Conservation (phyloP, 768 basidiomycete species). For the Lyophyllum atratum region DNA sequence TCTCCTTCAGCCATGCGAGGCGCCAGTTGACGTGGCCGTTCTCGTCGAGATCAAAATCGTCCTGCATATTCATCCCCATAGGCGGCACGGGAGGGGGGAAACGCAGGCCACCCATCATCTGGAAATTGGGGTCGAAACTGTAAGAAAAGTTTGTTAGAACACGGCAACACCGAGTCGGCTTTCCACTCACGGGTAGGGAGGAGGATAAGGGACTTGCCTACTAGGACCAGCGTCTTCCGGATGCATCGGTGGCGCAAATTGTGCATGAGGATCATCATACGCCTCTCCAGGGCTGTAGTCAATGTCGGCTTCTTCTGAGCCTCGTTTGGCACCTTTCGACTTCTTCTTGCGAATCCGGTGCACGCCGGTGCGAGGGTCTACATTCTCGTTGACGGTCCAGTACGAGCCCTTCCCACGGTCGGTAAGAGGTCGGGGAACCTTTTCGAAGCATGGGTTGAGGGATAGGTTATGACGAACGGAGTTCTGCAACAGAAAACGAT, state of each 20-base stretch:
- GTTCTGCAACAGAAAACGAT: slow-evolving; percentile 52
- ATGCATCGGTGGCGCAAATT: slow-evolving; percentile 60
- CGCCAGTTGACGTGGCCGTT: slow-evolving; percentile 83
- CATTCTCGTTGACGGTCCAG: slow-evolving; percentile 91
- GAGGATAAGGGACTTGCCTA: slow-evolving; percentile 58
- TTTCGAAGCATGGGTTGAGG: slow-evolving; percentile 89
- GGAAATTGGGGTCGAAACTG: slow-evolving; percentile 77
- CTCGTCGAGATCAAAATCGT: slow-evolving; percentile 72
- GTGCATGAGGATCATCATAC: slow-evolving; percentile 58
- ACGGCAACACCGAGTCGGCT: background rate
- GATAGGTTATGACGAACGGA: slow-evolving; percentile 91
- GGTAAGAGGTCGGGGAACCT: slow-evolving; percentile 87
- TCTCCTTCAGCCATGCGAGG: slow-evolving; percentile 77
- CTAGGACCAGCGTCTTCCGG: slow-evolving; percentile 64
- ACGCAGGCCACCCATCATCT: slow-evolving; percentile 68
- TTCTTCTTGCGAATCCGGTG: slow-evolving; percentile 90
- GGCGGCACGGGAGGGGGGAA: slow-evolving; percentile 56
- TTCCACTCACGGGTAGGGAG: slow-evolving; percentile 58
- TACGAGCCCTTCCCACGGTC: slow-evolving; percentile 91
- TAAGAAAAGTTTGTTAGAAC: slow-evolving; percentile 18
- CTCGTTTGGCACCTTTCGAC: slow-evolving; percentile 55
- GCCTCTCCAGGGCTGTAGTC: slow-evolving; percentile 61
- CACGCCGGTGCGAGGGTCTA: slow-evolving; percentile 87
- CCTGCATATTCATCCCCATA: slow-evolving; percentile 64
- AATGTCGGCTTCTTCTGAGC: slow-evolving; percentile 61